Conservation (phyloP, 2,329 filamentous ascomycete species). For the Colletotrichum melonis region DNA sequence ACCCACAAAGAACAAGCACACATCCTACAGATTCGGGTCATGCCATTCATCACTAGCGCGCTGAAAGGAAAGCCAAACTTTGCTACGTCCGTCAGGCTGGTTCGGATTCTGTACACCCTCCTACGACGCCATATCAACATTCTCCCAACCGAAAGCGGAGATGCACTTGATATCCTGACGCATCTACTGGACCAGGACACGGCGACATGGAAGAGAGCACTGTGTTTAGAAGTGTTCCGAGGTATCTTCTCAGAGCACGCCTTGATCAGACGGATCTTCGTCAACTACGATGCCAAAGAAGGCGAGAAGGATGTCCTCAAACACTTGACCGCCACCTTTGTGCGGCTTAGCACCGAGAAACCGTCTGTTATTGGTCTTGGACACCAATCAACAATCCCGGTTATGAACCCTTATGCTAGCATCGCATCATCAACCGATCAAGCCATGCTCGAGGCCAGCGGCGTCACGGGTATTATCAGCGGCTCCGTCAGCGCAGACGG, state of each 20-base stretch:
- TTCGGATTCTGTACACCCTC: constrained; percentile 85
- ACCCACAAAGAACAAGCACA: constrained; percentile 84
- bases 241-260: constrained; percentile 85
- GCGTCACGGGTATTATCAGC: constrained; percentile 88
- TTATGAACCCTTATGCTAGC: constrained; percentile 65
- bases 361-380: constrained; percentile 89
- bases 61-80: constrained; percentile 85
- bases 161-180: constrained; percentile 83
- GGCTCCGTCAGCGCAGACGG: constrained; percentile 75
- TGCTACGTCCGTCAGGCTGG: constrained; percentile 82
- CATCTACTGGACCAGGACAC: constrained; percentile 90
- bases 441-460: constrained; percentile 88
- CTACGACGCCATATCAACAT: constrained; percentile 82
- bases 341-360: constrained; percentile 92
- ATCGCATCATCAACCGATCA: constrained; percentile 77
- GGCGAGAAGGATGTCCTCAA: constrained; percentile 82
- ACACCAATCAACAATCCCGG: constrained; percentile 87
- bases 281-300: constrained; percentile 79
- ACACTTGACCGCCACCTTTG: constrained; percentile 86
- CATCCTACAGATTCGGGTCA: constrained; percentile 79
- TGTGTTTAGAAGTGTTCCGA: constrained; percentile 92
- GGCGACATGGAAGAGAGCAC: constrained; percentile 83
- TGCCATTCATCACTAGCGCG: constrained; percentile 84
- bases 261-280: constrained; percentile 83
- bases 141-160: constrained; percentile 82